These are phyloP conservation scores for Strigomonas oncopelti DNA, from an alignment of 208 protist genomes.

Conservation along the genomic window DNA sequence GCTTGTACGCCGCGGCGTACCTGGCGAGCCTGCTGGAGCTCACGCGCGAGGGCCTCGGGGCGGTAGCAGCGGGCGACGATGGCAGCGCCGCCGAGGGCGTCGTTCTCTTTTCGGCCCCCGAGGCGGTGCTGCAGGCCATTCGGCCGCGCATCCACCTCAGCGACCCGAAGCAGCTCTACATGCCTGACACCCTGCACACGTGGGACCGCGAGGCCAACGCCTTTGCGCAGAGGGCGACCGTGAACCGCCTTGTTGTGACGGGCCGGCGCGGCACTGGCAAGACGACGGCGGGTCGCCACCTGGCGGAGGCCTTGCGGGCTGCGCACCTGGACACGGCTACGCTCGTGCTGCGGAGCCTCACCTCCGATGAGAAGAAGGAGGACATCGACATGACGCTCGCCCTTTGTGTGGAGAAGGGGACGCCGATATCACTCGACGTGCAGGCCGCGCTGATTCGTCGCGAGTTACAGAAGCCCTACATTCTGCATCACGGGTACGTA, in stretches of 20 bases:
- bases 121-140: slow-evolving; percentile 14
- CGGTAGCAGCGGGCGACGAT: too few relatives aligned
- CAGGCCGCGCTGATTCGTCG: slow-evolving; percentile 49
- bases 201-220: slow-evolving; percentile 36
- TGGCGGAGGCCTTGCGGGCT: slow-evolving; percentile 56
- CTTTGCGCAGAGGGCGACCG: slow-evolving; percentile 26
- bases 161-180: slow-evolving; percentile 56
- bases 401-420: slow-evolving; percentile 23
- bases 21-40: slow-evolving; percentile 37
- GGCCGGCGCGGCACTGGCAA: slow-evolving; percentile 56
- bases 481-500: slow-evolving; percentile 71
- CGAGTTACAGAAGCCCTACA: slow-evolving; percentile 28
- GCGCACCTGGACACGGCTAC: slow-evolving; percentile 57
- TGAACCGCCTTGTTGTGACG: slow-evolving; percentile 64
- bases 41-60: slow-evolving; percentile 20
- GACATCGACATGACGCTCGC: slow-evolving; percentile 20
- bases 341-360: slow-evolving; percentile 9
- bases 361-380: background rate
- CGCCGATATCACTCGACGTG: slow-evolving; percentile 39
- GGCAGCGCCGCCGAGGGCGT: slow-evolving; percentile 1
- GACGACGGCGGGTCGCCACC: slow-evolving; percentile 30
- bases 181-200: slow-evolving; percentile 54
- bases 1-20: slow-evolving; percentile 41
- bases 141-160: slow-evolving; percentile 30
- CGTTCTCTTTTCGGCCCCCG: slow-evolving; percentile 36